Conservation (phyloP, 768 basidiomycete genomes). For the Leccinum aurantiacum region DNA sequence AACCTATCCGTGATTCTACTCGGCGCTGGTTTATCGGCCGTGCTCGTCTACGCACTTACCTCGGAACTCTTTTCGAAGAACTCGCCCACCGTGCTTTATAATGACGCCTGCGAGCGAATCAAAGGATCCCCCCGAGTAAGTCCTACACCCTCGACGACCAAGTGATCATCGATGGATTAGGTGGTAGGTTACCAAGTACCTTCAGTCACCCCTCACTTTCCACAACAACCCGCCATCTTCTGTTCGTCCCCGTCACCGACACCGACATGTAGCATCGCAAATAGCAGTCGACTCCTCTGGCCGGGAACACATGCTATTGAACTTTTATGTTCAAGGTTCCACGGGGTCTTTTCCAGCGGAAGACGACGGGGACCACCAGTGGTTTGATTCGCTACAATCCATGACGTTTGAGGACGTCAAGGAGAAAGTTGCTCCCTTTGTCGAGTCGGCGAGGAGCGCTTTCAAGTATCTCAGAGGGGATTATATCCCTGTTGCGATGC, state of each 20-base stretch:
- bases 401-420: conserved; percentile 59
- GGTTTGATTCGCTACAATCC: conserved; percentile 47
- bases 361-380: conserved; percentile 27
- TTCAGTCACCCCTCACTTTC: conserved; percentile 67
- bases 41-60: conserved; percentile 73
- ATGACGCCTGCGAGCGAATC: conserved; percentile 53
- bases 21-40: conserved; percentile 76
- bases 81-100: conserved; percentile 80
- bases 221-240: conserved; percentile 82
- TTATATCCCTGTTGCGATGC: conserved; percentile 39
- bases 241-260: conserved; percentile 75
- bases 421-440: conserved; percentile 38
- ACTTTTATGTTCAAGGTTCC: conserved; percentile 74
- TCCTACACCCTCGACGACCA: conserved; percentile 1
- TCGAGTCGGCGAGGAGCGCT: conserved; percentile 53
- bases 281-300: conserved; percentile 71
- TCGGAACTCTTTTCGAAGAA: conserved; percentile 88
- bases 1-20: conserved; percentile 59
- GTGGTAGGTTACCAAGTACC: conserved; percentile 63
- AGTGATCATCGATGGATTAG: not conserved
- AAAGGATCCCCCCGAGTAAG: conserved; percentile 46
- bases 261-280: conserved; percentile 78
- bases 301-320: conserved; percentile 80
- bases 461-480: conserved; percentile 78
- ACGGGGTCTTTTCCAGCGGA: conserved; percentile 22